phyloP scores from a whole-genome alignment of 306 rosid genomes.

The Trifolium fragiferum region DNA sequence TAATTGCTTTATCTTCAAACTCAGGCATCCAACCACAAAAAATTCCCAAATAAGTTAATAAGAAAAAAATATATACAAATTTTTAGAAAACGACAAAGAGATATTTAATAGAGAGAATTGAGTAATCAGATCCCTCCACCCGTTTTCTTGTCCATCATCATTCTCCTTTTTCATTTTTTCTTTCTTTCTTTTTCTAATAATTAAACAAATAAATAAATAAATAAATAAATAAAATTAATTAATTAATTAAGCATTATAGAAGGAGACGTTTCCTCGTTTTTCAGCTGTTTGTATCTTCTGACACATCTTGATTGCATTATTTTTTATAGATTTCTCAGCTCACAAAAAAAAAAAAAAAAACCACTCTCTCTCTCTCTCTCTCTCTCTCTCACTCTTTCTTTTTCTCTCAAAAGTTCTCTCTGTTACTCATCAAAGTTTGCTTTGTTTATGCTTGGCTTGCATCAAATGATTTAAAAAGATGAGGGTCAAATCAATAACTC shows the following conservation, averaged over 20 bases:
- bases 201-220: constrained; percentile 7
- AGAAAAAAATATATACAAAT: constrained; percentile 31
- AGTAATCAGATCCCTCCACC: constrained; percentile 70
- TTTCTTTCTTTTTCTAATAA: constrained; percentile 14
- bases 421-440: constrained; percentile 65
- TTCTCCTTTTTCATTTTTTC: constrained; percentile 22
- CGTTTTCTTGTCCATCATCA: constrained; percentile 54
- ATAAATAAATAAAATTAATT: background rate
- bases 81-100: constrained; percentile 87
- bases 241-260: constrained; percentile 62
- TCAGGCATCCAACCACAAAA: constrained; percentile 89
- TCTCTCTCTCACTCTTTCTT: constrained; percentile 40
- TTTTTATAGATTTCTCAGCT: constrained; percentile 43
- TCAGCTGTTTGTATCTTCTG: constrained; percentile 88
- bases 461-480: constrained; percentile 77
- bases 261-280: constrained; percentile 98
- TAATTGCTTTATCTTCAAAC: constrained; percentile 89
- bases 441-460: constrained; percentile 58
- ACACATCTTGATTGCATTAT: constrained; percentile 59
- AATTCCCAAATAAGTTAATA: constrained; percentile 47
- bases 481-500: constrained; percentile 80
- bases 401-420: constrained; percentile 49
- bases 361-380: constrained; percentile 45
- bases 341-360: constrained; percentile 47
- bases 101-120: constrained; percentile 82